Base-by-base conservation (phyloP, 2,329 filamentous ascomycete genomes). In the Lasiodiplodia hormozganensis region DNA sequence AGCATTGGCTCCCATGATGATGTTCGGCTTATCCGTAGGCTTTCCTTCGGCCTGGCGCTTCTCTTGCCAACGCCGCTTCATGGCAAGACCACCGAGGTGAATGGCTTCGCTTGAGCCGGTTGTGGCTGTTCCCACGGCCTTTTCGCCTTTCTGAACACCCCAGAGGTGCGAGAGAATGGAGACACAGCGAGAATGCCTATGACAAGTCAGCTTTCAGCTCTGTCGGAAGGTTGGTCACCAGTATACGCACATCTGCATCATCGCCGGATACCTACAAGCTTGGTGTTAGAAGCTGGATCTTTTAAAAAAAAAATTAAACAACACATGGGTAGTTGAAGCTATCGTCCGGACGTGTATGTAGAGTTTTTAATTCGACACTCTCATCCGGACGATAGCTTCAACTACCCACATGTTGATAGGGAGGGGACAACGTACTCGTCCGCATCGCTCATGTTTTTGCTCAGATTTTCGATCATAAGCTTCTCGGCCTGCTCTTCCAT, bases 31-130 rank as follows among this genome's bases (percentile, higher is more conserved):
- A 1, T 79, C 82, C 1, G 84, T 86, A 71, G 90, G 88, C 70
- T 92, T 91, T 16, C 89, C 89, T 47, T 84, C 85, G 0, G 82
- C 83, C 67, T 79, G 82, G 31, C 89, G 84, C 72, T 85, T 86
- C 73, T 91, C 87, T 76, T 92, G 89, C 90, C 90, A 92, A 23
- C 88, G 83, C n/a, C 89, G 83, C 81, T 92, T 92, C 90, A 93
- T 92, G 3, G 90, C 90, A 23, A 92, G 80, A 1, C 89, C 89
- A 38, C 89, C 90, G 0, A 92, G 84, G 74, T 91, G 89, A 69
- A 92, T 90, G 0, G 89, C 90, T 76, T 92, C 90, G 12, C 87
- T 90, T 0, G 89, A 92, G 0, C 90, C 90, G 0, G 90, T 91
- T 0, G 90, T 92, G 3, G 90, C 89, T 0, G 88, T 87, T 2